Evolutionary conservation across 2,329 filamentous ascomycete genomes (phyloP).

Genomic region (Periconia sp.): DNA sequence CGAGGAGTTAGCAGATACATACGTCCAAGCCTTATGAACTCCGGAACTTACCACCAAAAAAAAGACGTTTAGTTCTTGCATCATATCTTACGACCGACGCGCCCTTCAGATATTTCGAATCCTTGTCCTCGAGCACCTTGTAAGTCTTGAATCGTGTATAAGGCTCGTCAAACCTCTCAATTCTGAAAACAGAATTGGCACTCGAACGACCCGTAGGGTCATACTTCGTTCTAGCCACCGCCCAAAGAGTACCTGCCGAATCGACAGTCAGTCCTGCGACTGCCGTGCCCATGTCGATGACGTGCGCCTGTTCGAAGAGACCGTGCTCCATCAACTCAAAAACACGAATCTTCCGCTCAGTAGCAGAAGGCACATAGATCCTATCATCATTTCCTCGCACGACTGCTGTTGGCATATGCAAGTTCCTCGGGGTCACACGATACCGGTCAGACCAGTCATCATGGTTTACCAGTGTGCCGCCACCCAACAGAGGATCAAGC

Average conservation of each 20-base stretch:
- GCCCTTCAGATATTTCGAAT: constrained; percentile 24
- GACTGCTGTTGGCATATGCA: constrained; percentile 39
- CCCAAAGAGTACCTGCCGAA: constrained; percentile 31
- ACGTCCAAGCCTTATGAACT: too few species aligned
- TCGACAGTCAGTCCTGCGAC: constrained; percentile 35
- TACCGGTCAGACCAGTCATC: constrained; percentile 21
- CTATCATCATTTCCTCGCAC: constrained; percentile 27
- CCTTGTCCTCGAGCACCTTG: constrained; percentile 35
- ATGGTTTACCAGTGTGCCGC: constrained; percentile 35
- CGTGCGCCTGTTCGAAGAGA: constrained; percentile 19
- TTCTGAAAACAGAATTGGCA: constrained; percentile 25
- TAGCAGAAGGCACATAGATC: constrained; percentile 33
- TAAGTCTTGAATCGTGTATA: constrained; percentile 12
- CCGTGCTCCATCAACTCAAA: constrained; percentile 18
- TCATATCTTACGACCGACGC: constrained; percentile 34
- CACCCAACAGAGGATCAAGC: constrained; percentile 33
- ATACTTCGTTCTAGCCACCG: constrained; percentile 21
- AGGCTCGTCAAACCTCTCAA: constrained; percentile 19
- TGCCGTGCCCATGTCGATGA: constrained; percentile 31
- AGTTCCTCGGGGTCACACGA: constrained; percentile 17
- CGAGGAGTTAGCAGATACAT: too few species aligned
- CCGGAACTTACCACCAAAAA: too few species aligned
- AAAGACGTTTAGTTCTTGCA: too few species aligned
- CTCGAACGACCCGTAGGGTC: constrained; percentile 9
- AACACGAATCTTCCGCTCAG: constrained; percentile 31